These are phyloP conservation scores for Neurospora africana DNA, from an alignment of 495 filamentous ascomycete species.

Conservation along the genomic window DNA sequence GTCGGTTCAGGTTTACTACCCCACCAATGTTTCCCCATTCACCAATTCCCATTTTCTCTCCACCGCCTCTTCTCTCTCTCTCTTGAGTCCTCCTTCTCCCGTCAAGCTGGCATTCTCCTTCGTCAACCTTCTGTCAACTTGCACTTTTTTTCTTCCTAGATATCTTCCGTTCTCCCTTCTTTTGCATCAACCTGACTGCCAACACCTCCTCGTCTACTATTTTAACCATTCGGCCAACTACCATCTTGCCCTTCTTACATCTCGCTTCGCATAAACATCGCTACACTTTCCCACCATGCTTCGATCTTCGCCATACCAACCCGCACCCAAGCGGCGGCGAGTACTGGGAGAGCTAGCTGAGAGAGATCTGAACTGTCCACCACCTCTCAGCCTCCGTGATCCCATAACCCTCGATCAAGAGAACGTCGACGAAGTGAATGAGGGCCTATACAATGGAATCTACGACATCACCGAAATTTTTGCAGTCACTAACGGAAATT, in stretches of 20 bases:
- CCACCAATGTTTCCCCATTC: not conserved
- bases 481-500: conserved; percentile 12
- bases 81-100: not conserved
- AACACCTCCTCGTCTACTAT: not conserved
- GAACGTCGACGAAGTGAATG: conserved; percentile 9
- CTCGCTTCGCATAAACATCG: not conserved
- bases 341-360: conserved; percentile 12
- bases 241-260: not conserved
- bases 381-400: conserved; percentile 3
- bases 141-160: not conserved
- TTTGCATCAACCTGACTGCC: not conserved
- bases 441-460: conserved; percentile 10
- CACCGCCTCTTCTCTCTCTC: not conserved
- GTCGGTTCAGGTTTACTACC: not conserved
- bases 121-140: not conserved
- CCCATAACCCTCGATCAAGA: conserved; percentile 19
- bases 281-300: not conserved
- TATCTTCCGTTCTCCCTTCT: not conserved
- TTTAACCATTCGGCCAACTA: not conserved
- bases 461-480: conserved; percentile 15
- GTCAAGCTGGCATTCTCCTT: not conserved
- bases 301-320: not conserved
- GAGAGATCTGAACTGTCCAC: conserved; percentile 10
- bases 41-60: not conserved
- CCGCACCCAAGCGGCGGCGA: not conserved